Percentiles rank a stretch among this genome's conserved stretches.
phyloP scores from a whole-genome alignment of 148 eudicot species.

The Amaranthus palmeri region DNA sequence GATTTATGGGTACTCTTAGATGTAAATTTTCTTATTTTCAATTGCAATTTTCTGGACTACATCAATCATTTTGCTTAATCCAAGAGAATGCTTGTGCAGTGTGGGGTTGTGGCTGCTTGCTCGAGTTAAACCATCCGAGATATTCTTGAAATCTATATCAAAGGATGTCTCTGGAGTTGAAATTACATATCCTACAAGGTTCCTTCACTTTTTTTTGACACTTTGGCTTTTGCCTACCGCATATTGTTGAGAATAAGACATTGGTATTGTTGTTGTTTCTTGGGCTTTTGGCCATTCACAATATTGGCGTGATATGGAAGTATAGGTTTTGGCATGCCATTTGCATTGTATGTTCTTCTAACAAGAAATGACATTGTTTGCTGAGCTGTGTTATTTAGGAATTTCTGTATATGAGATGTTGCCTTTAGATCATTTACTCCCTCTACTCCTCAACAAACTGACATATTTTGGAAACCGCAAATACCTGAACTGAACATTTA shows the following conservation, averaged over 20 bases:
- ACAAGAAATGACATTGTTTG: background rate
- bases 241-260: too few relatives aligned
- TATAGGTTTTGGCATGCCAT: background rate
- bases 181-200: conserved; percentile 79
- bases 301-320: background rate
- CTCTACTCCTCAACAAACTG: background rate
- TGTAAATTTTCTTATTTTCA: conserved; percentile 23
- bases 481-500: background rate
- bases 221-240: background rate
- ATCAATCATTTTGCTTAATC: conserved; percentile 13
- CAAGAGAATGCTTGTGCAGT: conserved; percentile 31
- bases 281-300: background rate
- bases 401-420: background rate
- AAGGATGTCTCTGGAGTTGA: conserved; percentile 75
- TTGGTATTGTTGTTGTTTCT: background rate
- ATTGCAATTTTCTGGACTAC: background rate
- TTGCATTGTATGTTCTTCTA: background rate
- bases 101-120: conserved; percentile 77
- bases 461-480: too few relatives aligned
- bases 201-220: conserved; percentile 14
- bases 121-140: conserved; percentile 90
- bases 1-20: conserved; percentile 70
- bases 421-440: background rate
- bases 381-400: background rate
- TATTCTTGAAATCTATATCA: conserved; percentile 81